phyloP scores from a whole-genome alignment of 2,329 filamentous ascomycete species.

The Botrytis hyacinthi region DNA sequence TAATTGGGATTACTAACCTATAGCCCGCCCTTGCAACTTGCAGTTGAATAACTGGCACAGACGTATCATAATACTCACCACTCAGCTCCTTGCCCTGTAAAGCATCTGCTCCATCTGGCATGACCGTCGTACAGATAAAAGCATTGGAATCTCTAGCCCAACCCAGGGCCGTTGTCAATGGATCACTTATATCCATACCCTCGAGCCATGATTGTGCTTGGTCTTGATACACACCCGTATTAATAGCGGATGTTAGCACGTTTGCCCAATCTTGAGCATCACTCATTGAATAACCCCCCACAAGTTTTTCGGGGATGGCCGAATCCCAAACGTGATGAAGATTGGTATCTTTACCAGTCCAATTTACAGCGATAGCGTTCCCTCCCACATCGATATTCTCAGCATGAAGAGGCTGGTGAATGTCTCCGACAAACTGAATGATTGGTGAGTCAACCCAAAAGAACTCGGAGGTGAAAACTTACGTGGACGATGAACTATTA shows the following conservation, averaged over 20 bases:
- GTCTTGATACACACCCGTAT: constrained; percentile 52
- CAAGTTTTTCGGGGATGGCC: constrained; percentile 63
- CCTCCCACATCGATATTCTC: constrained; percentile 64
- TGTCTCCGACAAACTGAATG: constrained; percentile 67
- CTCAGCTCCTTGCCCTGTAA: constrained; percentile 60
- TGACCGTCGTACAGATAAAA: constrained; percentile 59
- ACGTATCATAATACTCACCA: constrained; percentile 61
- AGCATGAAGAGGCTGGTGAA: constrained; percentile 67
- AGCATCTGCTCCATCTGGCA: constrained; percentile 58
- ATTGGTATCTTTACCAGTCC: constrained; percentile 57
- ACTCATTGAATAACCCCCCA: constrained; percentile 54
- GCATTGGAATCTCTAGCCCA: constrained; percentile 66
- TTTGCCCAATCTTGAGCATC: constrained; percentile 56
- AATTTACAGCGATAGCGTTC: constrained; percentile 65
- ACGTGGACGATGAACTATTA: constrained; percentile 38
- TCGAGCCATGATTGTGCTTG: constrained; percentile 55
- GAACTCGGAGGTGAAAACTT: constrained; percentile 26
- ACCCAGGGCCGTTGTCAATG: constrained; percentile 53
- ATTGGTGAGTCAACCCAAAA: constrained; percentile 4
- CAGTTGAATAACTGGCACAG: constrained; percentile 62
- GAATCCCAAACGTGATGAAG: constrained; percentile 74
- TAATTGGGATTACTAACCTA: constrained; percentile 40
- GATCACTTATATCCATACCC: constrained; percentile 54
- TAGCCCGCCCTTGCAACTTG: constrained; percentile 69
- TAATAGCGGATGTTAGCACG: constrained; percentile 54